These are phyloP conservation scores for Thielaviopsis populi DNA, from an alignment of 2,329 filamentous ascomycete species.

Conservation along the genomic window DNA sequence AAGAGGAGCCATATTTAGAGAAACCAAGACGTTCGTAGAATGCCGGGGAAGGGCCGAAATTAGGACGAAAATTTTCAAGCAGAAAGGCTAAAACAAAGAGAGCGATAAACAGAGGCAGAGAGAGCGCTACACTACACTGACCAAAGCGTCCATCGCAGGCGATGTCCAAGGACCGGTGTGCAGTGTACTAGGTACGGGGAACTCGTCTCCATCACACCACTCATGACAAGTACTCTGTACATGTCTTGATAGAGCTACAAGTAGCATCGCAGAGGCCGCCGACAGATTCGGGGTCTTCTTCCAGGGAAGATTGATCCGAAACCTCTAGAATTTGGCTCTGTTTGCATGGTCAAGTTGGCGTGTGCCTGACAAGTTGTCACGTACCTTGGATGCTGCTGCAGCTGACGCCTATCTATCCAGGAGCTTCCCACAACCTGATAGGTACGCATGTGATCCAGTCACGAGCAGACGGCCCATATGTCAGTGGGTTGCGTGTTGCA, in stretches of 20 bases:
- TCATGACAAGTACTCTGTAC: background rate
- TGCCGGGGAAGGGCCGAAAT: constrained; percentile 5
- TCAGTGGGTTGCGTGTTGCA: background rate
- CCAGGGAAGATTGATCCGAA: background rate
- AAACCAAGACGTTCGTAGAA: background rate
- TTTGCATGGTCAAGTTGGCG: background rate
- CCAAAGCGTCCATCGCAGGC: background rate
- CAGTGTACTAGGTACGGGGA: background rate
- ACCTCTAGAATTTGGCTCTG: background rate
- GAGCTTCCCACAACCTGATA: background rate
- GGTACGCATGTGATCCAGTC: background rate
- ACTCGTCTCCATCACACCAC: background rate
- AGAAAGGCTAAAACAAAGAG: background rate
- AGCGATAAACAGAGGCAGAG: background rate
- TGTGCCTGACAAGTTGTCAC: background rate
- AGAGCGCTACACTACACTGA: background rate
- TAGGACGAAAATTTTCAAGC: constrained; percentile 4
- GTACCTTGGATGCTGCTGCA: background rate
- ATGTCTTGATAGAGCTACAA: background rate
- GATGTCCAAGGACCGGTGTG: background rate
- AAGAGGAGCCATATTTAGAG: constrained; percentile 1
- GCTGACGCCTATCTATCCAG: background rate
- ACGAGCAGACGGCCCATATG: background rate
- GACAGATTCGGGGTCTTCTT: background rate
- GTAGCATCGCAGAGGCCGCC: background rate